Base-by-base conservation (phyloP, 768 basidiomycete species). In the Kwoniella bestiolae region DNA sequence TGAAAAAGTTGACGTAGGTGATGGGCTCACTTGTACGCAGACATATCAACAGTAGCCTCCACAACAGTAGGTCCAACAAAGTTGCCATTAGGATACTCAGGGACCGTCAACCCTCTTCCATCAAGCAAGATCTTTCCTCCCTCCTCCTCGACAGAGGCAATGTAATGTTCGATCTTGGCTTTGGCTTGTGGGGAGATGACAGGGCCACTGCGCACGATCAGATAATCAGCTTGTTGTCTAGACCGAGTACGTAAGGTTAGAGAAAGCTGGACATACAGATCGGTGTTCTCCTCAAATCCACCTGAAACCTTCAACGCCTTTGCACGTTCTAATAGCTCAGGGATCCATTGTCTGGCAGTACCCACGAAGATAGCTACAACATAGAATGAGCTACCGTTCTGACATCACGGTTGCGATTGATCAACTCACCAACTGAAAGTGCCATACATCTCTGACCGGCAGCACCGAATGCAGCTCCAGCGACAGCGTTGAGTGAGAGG, bases 391-490 rank as follows among this genome's bases (percentile, higher is more conserved):
- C 44, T 28, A 63, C 29, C 16, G 23, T n/a, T 29, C 52, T 14
- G n/a, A n/a, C n/a, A n/a, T 29, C 52, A 23, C 21, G 16, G 56
- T 14, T 23, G 28, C 7, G 14, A 34, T 5, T 12, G 35, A 46
- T 63, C 8, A 9, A 55, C 88, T 75, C 68, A 90, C 92, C 90
- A 32, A 94, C 92, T 12, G 93, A 95, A 46, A 95, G 83, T 12
- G 93, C 94, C 94, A 96, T 97, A 83, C 94, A 98, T 63, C 96
- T 87, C 80, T 98, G 95, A 12, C 95, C 95, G 31, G 95, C 95
- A 69, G 95, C 95, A 41, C 94, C 94, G 70, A 96, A 97, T 4
- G 93, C 94, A 45, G 94, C 94, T 14, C 94, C 94, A 56, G 92
- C 83, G 56, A 97, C 88, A 0, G 94, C 92, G 82, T 97, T 97